Evolutionary conservation across 768 basidiomycete species (phyloP).

Genomic region (Lactarius psammicola): DNA sequence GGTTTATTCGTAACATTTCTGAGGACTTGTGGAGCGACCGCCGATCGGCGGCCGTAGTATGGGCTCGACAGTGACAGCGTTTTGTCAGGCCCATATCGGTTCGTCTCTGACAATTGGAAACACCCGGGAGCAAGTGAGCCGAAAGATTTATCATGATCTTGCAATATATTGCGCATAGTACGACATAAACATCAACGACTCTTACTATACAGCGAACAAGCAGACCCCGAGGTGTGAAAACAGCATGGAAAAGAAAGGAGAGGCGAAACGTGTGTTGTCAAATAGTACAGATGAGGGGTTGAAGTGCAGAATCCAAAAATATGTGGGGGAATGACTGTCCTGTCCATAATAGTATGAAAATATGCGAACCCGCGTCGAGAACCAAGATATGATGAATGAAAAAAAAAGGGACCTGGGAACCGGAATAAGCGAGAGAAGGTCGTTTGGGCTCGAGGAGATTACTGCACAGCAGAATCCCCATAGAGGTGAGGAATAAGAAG

Average conservation of each 20-base stretch:
- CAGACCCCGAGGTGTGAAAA: slow-evolving; percentile 1
- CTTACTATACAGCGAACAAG: slow-evolving; percentile 14
- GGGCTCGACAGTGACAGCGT: neutral
- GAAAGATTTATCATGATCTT: neutral
- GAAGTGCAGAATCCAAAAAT: slow-evolving; percentile 8
- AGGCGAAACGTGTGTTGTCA: slow-evolving; percentile 10
- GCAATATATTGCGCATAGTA: slow-evolving; percentile 9
- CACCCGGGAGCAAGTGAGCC: neutral
- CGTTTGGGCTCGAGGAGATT: neutral
- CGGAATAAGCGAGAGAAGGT: neutral
- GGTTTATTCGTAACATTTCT: neutral
- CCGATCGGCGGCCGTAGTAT: neutral
- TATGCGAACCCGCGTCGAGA: slow-evolving; percentile 15
- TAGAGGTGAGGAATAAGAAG: neutral
- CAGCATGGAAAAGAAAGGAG: neutral
- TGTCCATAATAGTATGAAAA: slow-evolving; percentile 13
- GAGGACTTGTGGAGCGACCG: neutral
- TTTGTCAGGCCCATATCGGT: neutral
- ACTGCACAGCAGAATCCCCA: slow-evolving; percentile 10
- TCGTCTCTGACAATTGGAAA: slow-evolving; percentile 3
- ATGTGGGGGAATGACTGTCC: slow-evolving; percentile 8
- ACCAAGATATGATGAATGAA: neutral
- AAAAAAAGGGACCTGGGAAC: neutral
- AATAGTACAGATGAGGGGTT: slow-evolving; percentile 20
- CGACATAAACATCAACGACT: slow-evolving; percentile 13